phyloP scores from a whole-genome alignment of 106 monocot genomes.

The Vanilla planifolia region DNA sequence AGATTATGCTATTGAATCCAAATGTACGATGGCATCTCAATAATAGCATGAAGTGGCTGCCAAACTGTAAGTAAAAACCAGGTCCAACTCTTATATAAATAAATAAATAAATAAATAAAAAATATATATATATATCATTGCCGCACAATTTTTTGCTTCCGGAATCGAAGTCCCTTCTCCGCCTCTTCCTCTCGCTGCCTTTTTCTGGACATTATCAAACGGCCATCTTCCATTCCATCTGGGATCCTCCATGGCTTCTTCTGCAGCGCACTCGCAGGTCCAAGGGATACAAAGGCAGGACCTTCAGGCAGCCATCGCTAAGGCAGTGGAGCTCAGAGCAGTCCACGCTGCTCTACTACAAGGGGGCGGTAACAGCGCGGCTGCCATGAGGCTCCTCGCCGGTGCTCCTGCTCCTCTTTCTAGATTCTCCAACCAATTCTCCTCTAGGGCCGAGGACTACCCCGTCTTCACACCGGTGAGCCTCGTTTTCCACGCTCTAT shows the following conservation, averaged over 20 bases:
- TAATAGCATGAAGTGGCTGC: too few relatives aligned
- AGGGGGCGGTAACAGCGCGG: slow-evolving; percentile 35
- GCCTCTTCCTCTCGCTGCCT: not conserved
- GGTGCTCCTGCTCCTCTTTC: slow-evolving; percentile 44
- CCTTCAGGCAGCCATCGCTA: slow-evolving; percentile 68
- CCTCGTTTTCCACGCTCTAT: not conserved
- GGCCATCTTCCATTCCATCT: not conserved
- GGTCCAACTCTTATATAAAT: too few relatives aligned
- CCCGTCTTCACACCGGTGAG: slow-evolving; percentile 92
- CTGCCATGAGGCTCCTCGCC: slow-evolving; percentile 23
- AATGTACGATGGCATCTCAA: too few relatives aligned
- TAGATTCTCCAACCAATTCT: slow-evolving; percentile 26
- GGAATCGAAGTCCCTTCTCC: not conserved
- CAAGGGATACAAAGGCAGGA: slow-evolving; percentile 42
- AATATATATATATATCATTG: too few relatives aligned
- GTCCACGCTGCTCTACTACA: slow-evolving; percentile 76
- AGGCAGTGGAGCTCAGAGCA: slow-evolving; percentile 72
- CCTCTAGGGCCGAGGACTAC: slow-evolving; percentile 53
- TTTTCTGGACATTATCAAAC: slow-evolving; percentile 12
- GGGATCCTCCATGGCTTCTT: slow-evolving; percentile 23
- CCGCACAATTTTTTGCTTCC: too few relatives aligned
- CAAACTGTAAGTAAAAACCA: too few relatives aligned
- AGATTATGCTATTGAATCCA: too few relatives aligned
- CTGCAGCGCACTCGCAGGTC: slow-evolving; percentile 15
- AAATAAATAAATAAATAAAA: too few relatives aligned